phyloP scores from a whole-genome alignment of 441 rosid genomes.

The Eruca vesicaria region DNA sequence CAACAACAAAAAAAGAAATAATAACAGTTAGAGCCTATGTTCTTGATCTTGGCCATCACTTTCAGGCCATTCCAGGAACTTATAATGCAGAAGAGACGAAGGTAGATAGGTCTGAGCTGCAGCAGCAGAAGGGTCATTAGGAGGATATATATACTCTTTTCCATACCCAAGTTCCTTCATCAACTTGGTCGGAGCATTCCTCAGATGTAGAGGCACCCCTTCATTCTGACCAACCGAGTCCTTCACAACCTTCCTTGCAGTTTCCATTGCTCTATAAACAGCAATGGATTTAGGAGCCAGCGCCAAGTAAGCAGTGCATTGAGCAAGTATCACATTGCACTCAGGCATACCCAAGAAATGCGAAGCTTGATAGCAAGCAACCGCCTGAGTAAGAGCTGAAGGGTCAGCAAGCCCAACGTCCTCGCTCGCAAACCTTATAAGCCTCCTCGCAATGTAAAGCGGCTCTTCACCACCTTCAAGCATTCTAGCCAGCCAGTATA shows the following conservation, averaged over 20 bases:
- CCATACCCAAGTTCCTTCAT: slow-evolving; percentile 83
- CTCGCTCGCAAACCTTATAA: slow-evolving; percentile 84
- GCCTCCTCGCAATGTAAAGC: slow-evolving; percentile 76
- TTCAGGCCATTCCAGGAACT: slow-evolving; percentile 73
- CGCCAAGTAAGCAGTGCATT: slow-evolving; percentile 73
- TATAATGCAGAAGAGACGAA: slow-evolving; percentile 58
- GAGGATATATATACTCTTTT: slow-evolving; percentile 74
- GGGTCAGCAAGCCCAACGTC: slow-evolving; percentile 85
- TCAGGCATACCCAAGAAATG: slow-evolving; percentile 91
- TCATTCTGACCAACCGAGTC: slow-evolving; percentile 78
- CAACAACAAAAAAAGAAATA: not conserved
- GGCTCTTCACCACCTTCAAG: slow-evolving; percentile 86
- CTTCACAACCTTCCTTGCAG: slow-evolving; percentile 65
- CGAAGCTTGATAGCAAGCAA: slow-evolving; percentile 90
- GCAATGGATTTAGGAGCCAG: slow-evolving; percentile 74
- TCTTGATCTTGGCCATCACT: slow-evolving; percentile 17
- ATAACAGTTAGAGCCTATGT: not conserved
- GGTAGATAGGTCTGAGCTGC: slow-evolving; percentile 59
- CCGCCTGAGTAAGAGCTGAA: slow-evolving; percentile 75
- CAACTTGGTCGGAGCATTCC: slow-evolving; percentile 79
- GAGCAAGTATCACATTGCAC: slow-evolving; percentile 75
- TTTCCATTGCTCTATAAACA: slow-evolving; percentile 61
- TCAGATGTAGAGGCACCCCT: slow-evolving; percentile 79
- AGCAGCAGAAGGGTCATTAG: slow-evolving; percentile 51
- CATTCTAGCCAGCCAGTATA: slow-evolving; percentile 86